These are phyloP conservation scores for Nakazawaea ernobii DNA, from an alignment of 805 yeast species.

Conservation along the genomic window DNA sequence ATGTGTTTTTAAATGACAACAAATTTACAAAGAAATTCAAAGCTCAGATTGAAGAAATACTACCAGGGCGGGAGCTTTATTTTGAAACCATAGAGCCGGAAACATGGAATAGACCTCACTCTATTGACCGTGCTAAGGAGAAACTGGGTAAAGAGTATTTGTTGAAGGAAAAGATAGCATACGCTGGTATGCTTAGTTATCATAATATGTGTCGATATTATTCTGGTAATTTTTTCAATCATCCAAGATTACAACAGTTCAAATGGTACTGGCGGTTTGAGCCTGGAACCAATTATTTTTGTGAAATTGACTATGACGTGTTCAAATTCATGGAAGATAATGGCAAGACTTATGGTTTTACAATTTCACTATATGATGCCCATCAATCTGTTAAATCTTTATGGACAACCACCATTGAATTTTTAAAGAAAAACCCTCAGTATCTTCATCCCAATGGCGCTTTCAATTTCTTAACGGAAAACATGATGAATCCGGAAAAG, in stretches of 20 bases:
- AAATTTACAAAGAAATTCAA: conserved; percentile 76
- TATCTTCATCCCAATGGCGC: conserved; percentile 51
- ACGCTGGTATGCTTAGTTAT: conserved; percentile 57
- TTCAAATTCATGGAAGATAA: conserved; percentile 68
- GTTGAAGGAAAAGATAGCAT: conserved; percentile 41
- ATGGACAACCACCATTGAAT: conserved; percentile 67
- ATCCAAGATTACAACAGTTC: conserved; percentile 55
- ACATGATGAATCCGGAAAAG: conserved; percentile 44
- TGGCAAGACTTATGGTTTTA: conserved; percentile 68
- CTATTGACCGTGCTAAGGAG: conserved; percentile 32
- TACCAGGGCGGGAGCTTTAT: conserved; percentile 21
- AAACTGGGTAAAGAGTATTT: conserved; percentile 30
- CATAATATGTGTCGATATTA: conserved; percentile 86
- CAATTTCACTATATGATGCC: conserved; percentile 62
- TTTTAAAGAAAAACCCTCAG: conserved; percentile 49
- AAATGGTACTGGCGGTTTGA: conserved; percentile 80
- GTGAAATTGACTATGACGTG: conserved; percentile 70
- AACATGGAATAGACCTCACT: conserved; percentile 42
- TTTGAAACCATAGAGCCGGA: conserved; percentile 37
- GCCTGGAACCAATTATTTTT: conserved; percentile 63
- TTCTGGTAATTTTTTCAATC: conserved; percentile 56
- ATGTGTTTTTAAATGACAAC: conserved; percentile 89
- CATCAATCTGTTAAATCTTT: conserved; percentile 56
- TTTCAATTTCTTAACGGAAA: conserved; percentile 45
- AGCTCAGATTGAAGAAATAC: conserved; percentile 30